These are phyloP conservation scores for Nidula microcarpa DNA, from an alignment of 768 basidiomycete species.

Conservation along the genomic window DNA sequence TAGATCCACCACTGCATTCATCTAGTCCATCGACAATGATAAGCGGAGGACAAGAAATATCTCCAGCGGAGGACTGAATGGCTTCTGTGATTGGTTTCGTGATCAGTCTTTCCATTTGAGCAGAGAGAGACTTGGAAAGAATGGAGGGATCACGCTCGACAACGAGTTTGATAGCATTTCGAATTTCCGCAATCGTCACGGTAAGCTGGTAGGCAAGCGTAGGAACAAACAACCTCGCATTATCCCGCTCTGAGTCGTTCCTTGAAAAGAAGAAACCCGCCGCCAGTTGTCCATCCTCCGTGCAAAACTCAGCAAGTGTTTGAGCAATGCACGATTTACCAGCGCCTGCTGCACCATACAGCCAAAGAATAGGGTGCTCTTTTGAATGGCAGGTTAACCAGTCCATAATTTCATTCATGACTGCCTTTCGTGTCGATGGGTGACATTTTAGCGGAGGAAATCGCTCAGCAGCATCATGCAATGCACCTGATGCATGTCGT, in stretches of 20 bases:
- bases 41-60: background rate
- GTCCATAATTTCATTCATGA: background rate
- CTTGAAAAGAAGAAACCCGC: constrained; percentile 30
- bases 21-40: background rate
- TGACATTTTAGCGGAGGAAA: background rate
- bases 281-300: constrained; percentile 10
- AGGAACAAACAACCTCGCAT: constrained; percentile 16
- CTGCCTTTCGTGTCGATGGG: background rate
- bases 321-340: constrained; percentile 18
- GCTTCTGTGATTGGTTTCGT: constrained; percentile 4
- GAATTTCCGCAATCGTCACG: constrained; percentile 1
- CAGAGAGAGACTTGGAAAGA: constrained; percentile 3
- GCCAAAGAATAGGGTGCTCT: constrained; percentile 8
- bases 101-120: constrained; percentile 12
- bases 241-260: constrained; percentile 14
- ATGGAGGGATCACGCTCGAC: constrained; percentile 10
- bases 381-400: background rate
- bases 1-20: background rate
- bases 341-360: constrained; percentile 14
- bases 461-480: background rate
- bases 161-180: constrained; percentile 2
- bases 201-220: constrained; percentile 23
- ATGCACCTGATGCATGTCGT: background rate
- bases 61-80: background rate
- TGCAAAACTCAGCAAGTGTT: constrained; percentile 9